These are phyloP conservation scores for Lepidium africanum DNA, from an alignment of 345 rosid genomes.

Conservation along the genomic window DNA sequence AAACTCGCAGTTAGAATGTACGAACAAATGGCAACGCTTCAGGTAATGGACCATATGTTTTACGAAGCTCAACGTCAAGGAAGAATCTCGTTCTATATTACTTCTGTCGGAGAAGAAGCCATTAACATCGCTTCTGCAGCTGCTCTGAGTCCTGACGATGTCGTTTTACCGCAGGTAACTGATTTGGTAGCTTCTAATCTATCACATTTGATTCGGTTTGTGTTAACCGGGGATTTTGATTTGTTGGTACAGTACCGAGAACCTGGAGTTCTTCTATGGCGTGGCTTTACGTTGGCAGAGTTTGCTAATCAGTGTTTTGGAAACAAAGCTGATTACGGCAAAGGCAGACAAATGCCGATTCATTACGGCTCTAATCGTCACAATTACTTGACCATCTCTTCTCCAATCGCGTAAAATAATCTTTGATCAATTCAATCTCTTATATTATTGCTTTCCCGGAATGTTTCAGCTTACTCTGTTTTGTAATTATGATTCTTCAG, in stretches of 20 bases:
- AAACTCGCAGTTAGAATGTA: conserved; percentile 60
- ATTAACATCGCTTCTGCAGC: conserved; percentile 73
- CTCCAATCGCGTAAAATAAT: conserved; percentile 57
- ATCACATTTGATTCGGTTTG: background rate
- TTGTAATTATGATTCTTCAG: conserved; percentile 25
- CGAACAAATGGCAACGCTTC: conserved; percentile 59
- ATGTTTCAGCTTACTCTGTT: background rate
- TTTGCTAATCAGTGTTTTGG: conserved; percentile 68
- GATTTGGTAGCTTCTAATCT: background rate
- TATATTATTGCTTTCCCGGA: background rate
- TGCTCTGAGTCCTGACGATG: conserved; percentile 52
- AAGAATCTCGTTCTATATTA: conserved; percentile 61
- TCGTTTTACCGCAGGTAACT: conserved; percentile 59
- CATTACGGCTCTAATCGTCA: conserved; percentile 69
- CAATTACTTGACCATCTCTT: conserved; percentile 65
- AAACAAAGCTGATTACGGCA: conserved; percentile 63
- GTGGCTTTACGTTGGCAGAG: conserved; percentile 68
- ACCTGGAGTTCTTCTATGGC: conserved; percentile 67
- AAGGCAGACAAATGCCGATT: conserved; percentile 81
- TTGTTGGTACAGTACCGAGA: conserved; percentile 50
- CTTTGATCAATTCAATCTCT: background rate
- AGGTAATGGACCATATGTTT: conserved; percentile 59
- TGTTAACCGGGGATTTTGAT: background rate
- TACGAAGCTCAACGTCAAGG: conserved; percentile 90
- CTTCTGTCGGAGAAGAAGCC: conserved; percentile 74